Evolutionary conservation across 306 rosid genomes (phyloP).

Genomic region (Pueraria montana): DNA sequence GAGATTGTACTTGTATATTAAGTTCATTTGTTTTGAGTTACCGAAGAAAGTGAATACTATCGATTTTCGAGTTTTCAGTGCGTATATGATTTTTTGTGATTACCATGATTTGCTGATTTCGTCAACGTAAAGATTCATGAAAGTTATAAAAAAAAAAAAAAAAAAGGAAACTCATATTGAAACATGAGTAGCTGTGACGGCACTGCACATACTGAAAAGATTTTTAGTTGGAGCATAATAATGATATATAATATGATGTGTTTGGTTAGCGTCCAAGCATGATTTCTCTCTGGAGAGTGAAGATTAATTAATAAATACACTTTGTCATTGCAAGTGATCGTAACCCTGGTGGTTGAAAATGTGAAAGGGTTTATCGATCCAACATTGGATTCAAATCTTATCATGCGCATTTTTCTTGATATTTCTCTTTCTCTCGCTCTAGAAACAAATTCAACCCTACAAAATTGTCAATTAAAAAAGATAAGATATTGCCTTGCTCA

Average conservation of each 20-base stretch:
- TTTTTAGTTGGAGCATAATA: slow-evolving; percentile 55
- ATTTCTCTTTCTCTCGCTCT: not conserved
- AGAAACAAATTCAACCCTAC: not conserved
- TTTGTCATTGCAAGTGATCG: slow-evolving; percentile 10
- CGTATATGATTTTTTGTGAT: slow-evolving; percentile 31
- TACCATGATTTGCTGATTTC: slow-evolving; percentile 49
- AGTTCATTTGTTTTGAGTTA: slow-evolving; percentile 49
- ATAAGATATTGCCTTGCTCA: no score
- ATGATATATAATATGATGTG: slow-evolving; percentile 49
- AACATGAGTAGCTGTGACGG: slow-evolving; percentile 63
- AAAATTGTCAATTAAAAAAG: no score
- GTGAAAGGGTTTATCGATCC: slow-evolving; percentile 6
- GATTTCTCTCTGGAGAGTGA: slow-evolving; percentile 40
- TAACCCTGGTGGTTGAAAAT: slow-evolving; percentile 17
- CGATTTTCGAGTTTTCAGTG: slow-evolving; percentile 40
- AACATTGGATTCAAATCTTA: not conserved
- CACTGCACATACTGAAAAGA: slow-evolving; percentile 53
- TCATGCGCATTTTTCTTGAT: slow-evolving; percentile 1
- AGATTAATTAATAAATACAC: slow-evolving; percentile 37
- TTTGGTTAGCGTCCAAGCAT: slow-evolving; percentile 63
- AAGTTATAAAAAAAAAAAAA: not conserved
- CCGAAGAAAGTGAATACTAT: slow-evolving; percentile 25
- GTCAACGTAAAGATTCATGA: slow-evolving; percentile 49
- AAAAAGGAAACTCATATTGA: not conserved
- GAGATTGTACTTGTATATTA: slow-evolving; percentile 50